Evolutionary conservation across 495 filamentous ascomycete species (phyloP).

Genomic region (Aspergillus panamensis): DNA sequence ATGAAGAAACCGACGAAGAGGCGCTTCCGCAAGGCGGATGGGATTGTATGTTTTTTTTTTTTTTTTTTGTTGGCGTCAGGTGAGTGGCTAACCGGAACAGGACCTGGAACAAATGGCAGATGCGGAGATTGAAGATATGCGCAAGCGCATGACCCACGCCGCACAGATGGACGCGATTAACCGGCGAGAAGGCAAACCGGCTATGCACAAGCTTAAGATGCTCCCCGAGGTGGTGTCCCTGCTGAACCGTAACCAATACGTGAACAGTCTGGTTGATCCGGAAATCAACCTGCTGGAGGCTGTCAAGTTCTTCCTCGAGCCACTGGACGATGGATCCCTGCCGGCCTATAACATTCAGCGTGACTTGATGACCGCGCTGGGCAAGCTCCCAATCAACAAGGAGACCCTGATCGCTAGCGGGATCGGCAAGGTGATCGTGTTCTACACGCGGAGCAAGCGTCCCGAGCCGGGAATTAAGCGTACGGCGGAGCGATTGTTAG

Average conservation of each 20-base stretch:
- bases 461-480: constrained; percentile 86
- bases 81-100: constrained; percentile 38
- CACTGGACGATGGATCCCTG: constrained; percentile 83
- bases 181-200: constrained; percentile 71
- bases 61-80: background rate
- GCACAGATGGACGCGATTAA: constrained; percentile 80
- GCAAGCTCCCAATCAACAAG: constrained; percentile 79
- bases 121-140: constrained; percentile 82
- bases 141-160: constrained; percentile 86
- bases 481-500: constrained; percentile 80
- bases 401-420: constrained; percentile 85
- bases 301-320: constrained; percentile 96
- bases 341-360: constrained; percentile 97
- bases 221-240: constrained; percentile 87
- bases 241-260: constrained; percentile 77
- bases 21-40: constrained; percentile 74
- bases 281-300: constrained; percentile 93
- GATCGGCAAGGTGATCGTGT: constrained; percentile 91
- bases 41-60: constrained; percentile 61
- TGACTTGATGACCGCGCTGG: constrained; percentile 79
- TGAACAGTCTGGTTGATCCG: constrained; percentile 83
- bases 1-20: constrained; percentile 76
- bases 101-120: constrained; percentile 88
- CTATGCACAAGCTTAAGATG: constrained; percentile 89
- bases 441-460: constrained; percentile 92